phyloP scores from a whole-genome alignment of 441 rosid genomes.

The Aleurites moluccanus region DNA sequence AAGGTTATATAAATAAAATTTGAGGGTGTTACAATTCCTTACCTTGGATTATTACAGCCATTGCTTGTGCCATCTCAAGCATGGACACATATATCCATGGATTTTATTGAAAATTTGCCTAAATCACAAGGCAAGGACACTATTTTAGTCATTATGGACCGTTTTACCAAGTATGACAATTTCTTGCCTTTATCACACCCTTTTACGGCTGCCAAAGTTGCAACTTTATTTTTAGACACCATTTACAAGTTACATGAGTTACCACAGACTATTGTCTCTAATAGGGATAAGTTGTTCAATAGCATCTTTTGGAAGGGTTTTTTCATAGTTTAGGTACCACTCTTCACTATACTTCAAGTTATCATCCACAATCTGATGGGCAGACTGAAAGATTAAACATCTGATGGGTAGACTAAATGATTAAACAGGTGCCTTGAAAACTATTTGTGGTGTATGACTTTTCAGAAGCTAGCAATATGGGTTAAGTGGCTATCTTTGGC shows the following conservation, averaged over 20 bases:
- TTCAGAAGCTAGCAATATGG: no score
- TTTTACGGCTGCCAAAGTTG: background rate
- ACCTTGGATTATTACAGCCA: no score
- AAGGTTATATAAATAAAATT: no score
- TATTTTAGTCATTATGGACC: background rate
- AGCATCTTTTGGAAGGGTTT: background rate
- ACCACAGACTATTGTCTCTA: background rate
- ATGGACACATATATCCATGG: background rate
- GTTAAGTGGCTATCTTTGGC: no score
- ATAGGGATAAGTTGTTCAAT: background rate
- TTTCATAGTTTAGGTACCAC: background rate
- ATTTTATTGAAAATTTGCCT: background rate
- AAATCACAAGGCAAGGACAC: no score
- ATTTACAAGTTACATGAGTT: background rate
- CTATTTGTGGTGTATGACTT: no score
- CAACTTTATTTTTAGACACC: background rate
- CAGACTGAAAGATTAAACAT: no score
- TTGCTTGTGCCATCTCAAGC: background rate
- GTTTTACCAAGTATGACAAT: background rate
- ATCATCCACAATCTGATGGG: no score
- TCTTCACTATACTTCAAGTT: background rate
- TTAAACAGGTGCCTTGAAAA: no score
- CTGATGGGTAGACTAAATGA: no score
- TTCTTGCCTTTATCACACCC: background rate
- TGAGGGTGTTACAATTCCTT: no score